A percentile compares a stretch with the other conserved stretches of the same genome.
These are phyloP conservation scores for Emergomyces africanus DNA, from an alignment of 2,329 filamentous ascomycete species.

Conservation along the genomic window DNA sequence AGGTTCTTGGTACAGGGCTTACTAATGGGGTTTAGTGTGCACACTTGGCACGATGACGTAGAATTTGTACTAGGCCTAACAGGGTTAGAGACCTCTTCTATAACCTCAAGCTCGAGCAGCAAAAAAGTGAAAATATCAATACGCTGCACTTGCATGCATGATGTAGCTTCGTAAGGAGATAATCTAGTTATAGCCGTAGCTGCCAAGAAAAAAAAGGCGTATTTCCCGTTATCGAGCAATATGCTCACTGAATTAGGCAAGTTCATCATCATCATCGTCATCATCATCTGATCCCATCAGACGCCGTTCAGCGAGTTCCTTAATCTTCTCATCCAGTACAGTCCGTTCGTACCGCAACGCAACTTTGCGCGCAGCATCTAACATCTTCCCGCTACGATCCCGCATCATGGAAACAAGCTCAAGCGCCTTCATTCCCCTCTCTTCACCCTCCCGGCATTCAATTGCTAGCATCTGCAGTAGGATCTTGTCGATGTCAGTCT, in stretches of 20 bases:
- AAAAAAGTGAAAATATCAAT: not conserved
- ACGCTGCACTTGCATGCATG: not conserved
- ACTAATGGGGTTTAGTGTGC: not conserved
- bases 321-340: constrained; percentile 81
- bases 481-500: constrained; percentile 80
- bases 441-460: constrained; percentile 87
- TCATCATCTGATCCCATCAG: constrained; percentile 49
- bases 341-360: constrained; percentile 71
- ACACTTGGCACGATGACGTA: not conserved
- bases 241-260: not conserved
- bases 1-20: not conserved
- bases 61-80: not conserved
- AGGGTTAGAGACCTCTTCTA: not conserved
- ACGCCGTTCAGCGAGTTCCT: constrained; percentile 63
- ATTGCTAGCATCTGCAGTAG: constrained; percentile 76
- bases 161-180: not conserved
- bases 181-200: not conserved
- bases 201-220: not conserved
- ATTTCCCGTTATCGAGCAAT: not conserved
- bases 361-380: constrained; percentile 82
- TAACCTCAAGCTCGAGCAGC: too few species aligned
- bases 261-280: constrained; percentile 24
- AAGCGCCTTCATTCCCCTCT: constrained; percentile 84
- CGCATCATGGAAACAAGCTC: constrained; percentile 81
- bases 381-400: constrained; percentile 74